Evolutionary conservation across 352 stramenopile genomes (phyloP).

Genomic region (Globisporangium alternatum): DNA sequence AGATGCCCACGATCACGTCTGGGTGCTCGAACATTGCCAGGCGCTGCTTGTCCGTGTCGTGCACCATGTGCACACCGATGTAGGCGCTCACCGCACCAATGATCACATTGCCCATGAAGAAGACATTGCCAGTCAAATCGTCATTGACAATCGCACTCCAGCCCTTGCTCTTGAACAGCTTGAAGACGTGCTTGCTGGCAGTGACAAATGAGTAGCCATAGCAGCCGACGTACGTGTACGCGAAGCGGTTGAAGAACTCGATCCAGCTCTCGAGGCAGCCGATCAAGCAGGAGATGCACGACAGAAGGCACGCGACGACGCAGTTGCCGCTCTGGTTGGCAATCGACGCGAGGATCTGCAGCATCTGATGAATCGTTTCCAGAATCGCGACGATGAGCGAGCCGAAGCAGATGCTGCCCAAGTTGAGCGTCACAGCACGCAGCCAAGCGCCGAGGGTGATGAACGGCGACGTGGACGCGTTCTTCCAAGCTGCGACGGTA

Average conservation of each 20-base stretch:
- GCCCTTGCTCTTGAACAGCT: constrained; percentile 76
- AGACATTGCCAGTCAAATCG: constrained; percentile 81
- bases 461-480: constrained; percentile 63
- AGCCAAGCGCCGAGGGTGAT: constrained; percentile 76
- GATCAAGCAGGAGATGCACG: constrained; percentile 73
- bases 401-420: constrained; percentile 93
- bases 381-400: constrained; percentile 90
- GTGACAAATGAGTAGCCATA: constrained; percentile 87
- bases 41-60: constrained; percentile 42
- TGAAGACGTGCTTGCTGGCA: constrained; percentile 69
- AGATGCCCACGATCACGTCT: constrained; percentile 60
- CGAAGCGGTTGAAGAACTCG: constrained; percentile 91
- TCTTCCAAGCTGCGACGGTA: constrained; percentile 90
- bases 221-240: constrained; percentile 84
- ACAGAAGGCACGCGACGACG: constrained; percentile 61
- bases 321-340: constrained; percentile 69
- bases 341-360: constrained; percentile 65
- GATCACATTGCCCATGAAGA: constrained; percentile 80
- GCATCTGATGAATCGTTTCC: constrained; percentile 69
- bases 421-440: constrained; percentile 82
- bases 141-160: constrained; percentile 90
- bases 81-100: constrained; percentile 68
- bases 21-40: constrained; percentile 68
- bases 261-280: constrained; percentile 79
- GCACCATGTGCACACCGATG: constrained; percentile 52